Base-by-base conservation (phyloP, 345 rosid genomes). In the Populus deltoides region DNA sequence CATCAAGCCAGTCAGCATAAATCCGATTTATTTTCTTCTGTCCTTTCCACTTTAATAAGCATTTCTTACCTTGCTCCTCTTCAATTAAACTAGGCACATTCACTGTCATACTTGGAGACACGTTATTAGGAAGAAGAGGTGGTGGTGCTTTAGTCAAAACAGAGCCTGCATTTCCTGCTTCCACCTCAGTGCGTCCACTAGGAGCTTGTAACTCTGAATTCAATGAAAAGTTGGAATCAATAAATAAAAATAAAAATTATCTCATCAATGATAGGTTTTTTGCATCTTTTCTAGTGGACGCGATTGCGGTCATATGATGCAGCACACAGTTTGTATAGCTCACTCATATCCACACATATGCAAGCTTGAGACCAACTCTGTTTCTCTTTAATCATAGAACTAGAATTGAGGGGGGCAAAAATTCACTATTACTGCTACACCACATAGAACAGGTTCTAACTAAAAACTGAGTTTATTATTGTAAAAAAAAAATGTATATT, bases 1-100 rank as follows among this genome's bases (percentile, higher is more conserved):
- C 99, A 33, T 93, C 97, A 7, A 93, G 91, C 99, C 99, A 96
- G 66, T 96, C 98, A 7, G 86, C 99, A 77, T 96, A 96, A 47
- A 96, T 93, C 61, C 89, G 80, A 55, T 96, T 90, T 68, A 96
- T 90, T 83, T 93, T 96, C 97, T 88, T 91, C 33, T 83, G 84
- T 66, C 90, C 94, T 66, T 91, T 96, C 95, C 92, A 91, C 80
- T 90, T 96, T 75, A 90, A 81, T 63, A 91, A 76, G 77, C 89
- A 86, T 79, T 89, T 89, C 88, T 88, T 96, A 47, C 83, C 72
- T 51, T 81, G 81, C 18, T 80, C 85, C 85, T 92, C 92, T 33
- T 91, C 98, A 45, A 75, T 77, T 8, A 80, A 75, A 22, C 74
- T 68, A 72, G 88, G 87, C 68, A 83, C 80, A 71, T 62, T 83